Base-by-base conservation (phyloP, 2,329 filamentous ascomycete genomes). In the Niveomyces coronatus region DNA sequence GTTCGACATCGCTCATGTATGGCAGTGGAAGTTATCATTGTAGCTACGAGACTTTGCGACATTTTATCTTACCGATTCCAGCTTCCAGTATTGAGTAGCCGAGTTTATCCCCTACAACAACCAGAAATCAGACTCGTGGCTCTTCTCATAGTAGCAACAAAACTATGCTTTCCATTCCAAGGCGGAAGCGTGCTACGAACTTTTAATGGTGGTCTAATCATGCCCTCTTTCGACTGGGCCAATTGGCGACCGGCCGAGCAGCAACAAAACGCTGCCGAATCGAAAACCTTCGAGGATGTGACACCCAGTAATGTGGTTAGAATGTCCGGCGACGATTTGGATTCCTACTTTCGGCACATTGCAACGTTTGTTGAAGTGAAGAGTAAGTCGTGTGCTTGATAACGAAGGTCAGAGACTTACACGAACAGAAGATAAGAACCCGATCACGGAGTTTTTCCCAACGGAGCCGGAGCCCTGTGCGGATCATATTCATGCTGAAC, bases 121-220 rank as follows among this genome's bases (percentile, higher is more conserved):
- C 86, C 91, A 0, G 91, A 96, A 51, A 65, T 84, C 5, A 73
- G 83, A 30, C 62, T 95, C 1, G 66, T 86, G 39, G 69, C 79
- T 4, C 63, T 85, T 4, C 57, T 94, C 4, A 64, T 94, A 3
- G 68, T 94, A 11, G 76, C 82, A 4, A 77, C 82, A 4, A 95
- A 95, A 50, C 57, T 94, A 3, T 66, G 82, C 15, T 87, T 85
- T 49, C 85, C 89, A 0, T 76, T 94, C 31, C 76, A 85, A 49
- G 62, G 57, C 53, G 24, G 66, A 64, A 14, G 36, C 50, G 15
- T 16, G 34, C 33, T 19, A 32, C 28, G n/a, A 35, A 34, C 15
- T 17, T 20, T 24, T 19, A 24, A 35, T 31, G 15, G 22, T 14
- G 16, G 19, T 10, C 22, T 31, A 46, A 62, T 19, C 24, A 15